Evolutionary conservation across 1,284 basidiomycete species (phyloP), one percentile per base, ranked within the genome.

Genomic region (Rhodotorula sp.): DNA sequence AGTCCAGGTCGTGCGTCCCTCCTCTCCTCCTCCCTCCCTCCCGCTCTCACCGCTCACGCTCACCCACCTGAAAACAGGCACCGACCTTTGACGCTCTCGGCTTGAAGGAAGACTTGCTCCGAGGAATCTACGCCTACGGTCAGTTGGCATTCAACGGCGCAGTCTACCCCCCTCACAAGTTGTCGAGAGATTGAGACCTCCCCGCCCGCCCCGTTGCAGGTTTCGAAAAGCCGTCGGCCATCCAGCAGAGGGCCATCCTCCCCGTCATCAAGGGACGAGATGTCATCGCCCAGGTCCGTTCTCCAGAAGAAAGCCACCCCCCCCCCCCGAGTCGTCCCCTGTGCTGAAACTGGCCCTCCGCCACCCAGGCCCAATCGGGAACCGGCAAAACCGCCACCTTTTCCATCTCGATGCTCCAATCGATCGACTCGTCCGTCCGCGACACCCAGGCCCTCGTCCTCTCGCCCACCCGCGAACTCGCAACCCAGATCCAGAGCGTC

Each of bases 51-150:
- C 21, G 23, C 51, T 10, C 21, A 21, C 51, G 51, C 52, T 56
- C 14, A 56, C 18, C 6, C n/a, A 26, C 51, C 52, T 26, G 0
- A 12, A 26, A n/a, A 26, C 67, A 76, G 75, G 75, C 79, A 7
- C 76, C 79, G n/a, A 79, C 78, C 2, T 79, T 79, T 64, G 79
- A 79, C 60, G 70, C 72, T 21, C 73, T 79, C 58, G 77, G 77
- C 31, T 83, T 99, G 79, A 97, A 98, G 84, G 93, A 96, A 82
- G 94, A 98, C 82, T 87, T 99, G 58, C 84, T 98, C 64, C 90
- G 97, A 73, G 97, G 97, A 78, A 94, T 99, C 83, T 99, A 99
- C 82, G 97, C 96, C 64, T 99, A 99, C 86, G 97, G 95, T 97
- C 77, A 77, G 92, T 18, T 16, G n/a, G 8, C 48, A 31, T 26